phyloP scores from a whole-genome alignment of 2,329 filamentous ascomycete genomes.

The Remersonia thermophila region DNA sequence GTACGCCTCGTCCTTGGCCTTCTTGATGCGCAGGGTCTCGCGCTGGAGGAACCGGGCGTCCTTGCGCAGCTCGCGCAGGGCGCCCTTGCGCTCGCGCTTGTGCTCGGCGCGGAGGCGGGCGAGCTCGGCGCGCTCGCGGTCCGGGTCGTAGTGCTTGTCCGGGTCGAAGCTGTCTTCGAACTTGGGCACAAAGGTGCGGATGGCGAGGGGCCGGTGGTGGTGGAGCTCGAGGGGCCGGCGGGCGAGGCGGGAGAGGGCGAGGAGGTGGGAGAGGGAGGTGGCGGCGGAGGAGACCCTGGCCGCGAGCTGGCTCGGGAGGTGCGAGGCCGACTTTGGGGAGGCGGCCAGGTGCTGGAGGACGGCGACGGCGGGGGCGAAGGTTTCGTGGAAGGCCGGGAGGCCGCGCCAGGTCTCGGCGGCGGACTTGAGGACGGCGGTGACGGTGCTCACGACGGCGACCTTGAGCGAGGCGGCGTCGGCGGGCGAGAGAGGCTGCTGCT shows the following conservation, averaged over 20 bases:
- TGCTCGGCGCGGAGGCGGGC: conserved; percentile 79
- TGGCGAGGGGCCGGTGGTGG: conserved; percentile 75
- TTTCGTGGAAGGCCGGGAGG: conserved; percentile 65
- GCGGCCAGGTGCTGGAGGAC: conserved; percentile 50
- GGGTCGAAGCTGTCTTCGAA: conserved; percentile 95
- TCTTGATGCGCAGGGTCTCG: conserved; percentile 84
- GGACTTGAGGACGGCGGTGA: conserved; percentile 51
- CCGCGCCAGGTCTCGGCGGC: conserved; percentile 62
- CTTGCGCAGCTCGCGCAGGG: conserved; percentile 85
- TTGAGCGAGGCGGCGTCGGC: conserved; percentile 31
- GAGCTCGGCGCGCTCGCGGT: conserved; percentile 75
- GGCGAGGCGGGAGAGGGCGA: conserved; percentile 48
- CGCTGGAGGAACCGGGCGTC: conserved; percentile 88
- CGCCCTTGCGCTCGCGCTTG: conserved; percentile 91
- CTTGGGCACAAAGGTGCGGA: conserved; percentile 80
- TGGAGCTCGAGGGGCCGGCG: conserved; percentile 79
- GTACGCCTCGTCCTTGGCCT: conserved; percentile 83
- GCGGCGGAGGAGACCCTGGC: conserved; percentile 30
- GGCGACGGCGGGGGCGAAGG: conserved; percentile 53
- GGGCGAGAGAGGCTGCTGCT: conserved; percentile 12
- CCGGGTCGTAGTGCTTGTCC: conserved; percentile 91
- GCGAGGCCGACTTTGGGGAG: conserved; percentile 33
- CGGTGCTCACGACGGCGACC: conserved; percentile 47
- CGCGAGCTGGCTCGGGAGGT: conserved; percentile 34
- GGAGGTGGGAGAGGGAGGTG: conserved; percentile 38